Evolutionary conservation across 306 rosid genomes (phyloP).

Genomic region (Trifolium repens): DNA sequence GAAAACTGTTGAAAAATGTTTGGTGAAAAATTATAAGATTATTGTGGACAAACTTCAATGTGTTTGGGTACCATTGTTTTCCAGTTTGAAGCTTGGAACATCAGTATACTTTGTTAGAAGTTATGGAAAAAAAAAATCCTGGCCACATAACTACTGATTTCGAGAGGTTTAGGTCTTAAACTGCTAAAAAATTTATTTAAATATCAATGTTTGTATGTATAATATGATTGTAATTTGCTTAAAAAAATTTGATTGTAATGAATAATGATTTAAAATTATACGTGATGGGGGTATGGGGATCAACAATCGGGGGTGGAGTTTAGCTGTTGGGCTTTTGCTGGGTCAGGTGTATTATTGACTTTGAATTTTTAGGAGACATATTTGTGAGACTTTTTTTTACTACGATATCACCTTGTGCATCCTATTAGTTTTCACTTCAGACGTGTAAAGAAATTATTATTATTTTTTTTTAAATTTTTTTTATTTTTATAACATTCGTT

Average conservation of each 20-base stretch:
- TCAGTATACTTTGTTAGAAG: constrained; percentile 23
- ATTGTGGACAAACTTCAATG: constrained; percentile 40
- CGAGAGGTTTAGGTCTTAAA: neutral
- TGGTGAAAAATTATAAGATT: constrained; percentile 40
- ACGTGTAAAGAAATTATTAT: no score
- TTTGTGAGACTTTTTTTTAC: no score
- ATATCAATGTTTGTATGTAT: neutral
- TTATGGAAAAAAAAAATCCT: constrained; percentile 30
- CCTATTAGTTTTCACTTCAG: no score
- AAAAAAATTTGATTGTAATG: neutral
- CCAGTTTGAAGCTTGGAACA: constrained; percentile 44
- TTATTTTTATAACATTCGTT: no score
- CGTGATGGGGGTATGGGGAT: constrained; percentile 14
- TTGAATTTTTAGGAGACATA: neutral
- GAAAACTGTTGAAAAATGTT: constrained; percentile 41
- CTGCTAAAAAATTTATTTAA: neutral
- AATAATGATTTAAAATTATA: neutral
- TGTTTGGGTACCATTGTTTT: constrained; percentile 37
- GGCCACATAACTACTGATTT: constrained; percentile 22
- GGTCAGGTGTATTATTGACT: neutral
- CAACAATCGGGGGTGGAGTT: constrained; percentile 1
- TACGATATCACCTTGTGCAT: no score
- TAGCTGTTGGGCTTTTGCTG: neutral
- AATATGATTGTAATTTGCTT: constrained; percentile 9
- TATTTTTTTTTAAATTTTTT: no score